Evolutionary conservation across 495 filamentous ascomycete species (phyloP).

Genomic region (Hypomontagnella monticulosa): DNA sequence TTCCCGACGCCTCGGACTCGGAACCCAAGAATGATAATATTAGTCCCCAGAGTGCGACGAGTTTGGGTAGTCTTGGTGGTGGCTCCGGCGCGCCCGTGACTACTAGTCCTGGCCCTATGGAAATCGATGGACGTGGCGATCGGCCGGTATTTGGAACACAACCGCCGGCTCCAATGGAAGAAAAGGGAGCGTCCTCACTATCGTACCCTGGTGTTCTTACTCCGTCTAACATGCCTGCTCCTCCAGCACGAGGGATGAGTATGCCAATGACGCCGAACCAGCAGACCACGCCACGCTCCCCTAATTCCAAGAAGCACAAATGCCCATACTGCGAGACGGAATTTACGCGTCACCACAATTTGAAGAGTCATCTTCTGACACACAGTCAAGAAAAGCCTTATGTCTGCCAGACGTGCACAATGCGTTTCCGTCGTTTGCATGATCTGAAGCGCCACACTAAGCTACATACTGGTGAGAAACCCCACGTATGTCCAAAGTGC

Average conservation of each 20-base stretch:
- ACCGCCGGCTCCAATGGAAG: constrained; percentile 58
- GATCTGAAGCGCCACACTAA: constrained; percentile 97
- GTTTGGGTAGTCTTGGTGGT: constrained; percentile 50
- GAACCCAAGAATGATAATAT: constrained; percentile 49
- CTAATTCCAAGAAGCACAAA: constrained; percentile 83
- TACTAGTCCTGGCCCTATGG: constrained; percentile 55
- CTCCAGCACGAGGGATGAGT: constrained; percentile 73
- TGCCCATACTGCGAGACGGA: constrained; percentile 96
- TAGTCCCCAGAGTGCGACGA: constrained; percentile 53
- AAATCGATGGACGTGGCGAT: constrained; percentile 52
- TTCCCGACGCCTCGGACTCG: constrained; percentile 40
- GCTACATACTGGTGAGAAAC: constrained; percentile 94
- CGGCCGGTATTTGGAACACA: constrained; percentile 49
- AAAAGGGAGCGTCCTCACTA: constrained; percentile 57
- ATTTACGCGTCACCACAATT: constrained; percentile 97
- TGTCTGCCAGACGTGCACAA: constrained; percentile 85
- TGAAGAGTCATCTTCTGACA: constrained; percentile 98
- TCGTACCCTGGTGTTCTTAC: constrained; percentile 57
- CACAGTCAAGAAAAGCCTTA: constrained; percentile 99
- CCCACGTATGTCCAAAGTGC: constrained; percentile 93
- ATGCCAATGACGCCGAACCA: constrained; percentile 73
- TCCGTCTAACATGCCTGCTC: constrained; percentile 51
- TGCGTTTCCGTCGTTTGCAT: constrained; percentile 90
- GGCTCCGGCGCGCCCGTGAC: constrained; percentile 48
- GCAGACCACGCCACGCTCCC: constrained; percentile 66